Evolutionary conservation across 495 filamentous ascomycete genomes (phyloP).

Genomic region (Platismatia glauca): DNA sequence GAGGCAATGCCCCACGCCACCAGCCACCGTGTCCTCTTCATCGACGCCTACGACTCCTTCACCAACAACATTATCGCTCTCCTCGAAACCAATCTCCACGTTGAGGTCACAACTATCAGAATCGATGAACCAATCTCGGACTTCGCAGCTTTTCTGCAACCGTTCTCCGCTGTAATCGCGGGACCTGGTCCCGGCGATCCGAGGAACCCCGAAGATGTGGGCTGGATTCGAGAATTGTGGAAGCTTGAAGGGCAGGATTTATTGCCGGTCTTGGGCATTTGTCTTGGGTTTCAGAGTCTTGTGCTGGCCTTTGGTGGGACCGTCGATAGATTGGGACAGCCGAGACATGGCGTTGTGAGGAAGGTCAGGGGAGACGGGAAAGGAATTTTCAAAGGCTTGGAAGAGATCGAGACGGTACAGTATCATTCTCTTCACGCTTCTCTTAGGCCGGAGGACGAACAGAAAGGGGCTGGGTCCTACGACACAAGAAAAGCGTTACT

Average conservation of each 20-base stretch:
- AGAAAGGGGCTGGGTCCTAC: not conserved
- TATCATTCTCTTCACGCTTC: conserved; percentile 83
- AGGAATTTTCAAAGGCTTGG: conserved; percentile 48
- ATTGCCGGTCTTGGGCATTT: conserved; percentile 79
- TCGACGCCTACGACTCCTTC: conserved; percentile 95
- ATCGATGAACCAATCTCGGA: conserved; percentile 48
- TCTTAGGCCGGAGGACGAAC: conserved; percentile 35
- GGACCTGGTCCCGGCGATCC: conserved; percentile 74
- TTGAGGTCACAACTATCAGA: conserved; percentile 58
- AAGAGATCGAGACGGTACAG: conserved; percentile 58
- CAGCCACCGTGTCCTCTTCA: conserved; percentile 54
- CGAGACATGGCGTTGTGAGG: conserved; percentile 73
- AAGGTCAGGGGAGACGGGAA: conserved; percentile 44
- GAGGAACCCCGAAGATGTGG: conserved; percentile 59
- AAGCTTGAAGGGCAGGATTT: conserved; percentile 45
- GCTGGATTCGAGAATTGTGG: conserved; percentile 75
- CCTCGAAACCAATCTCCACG: conserved; percentile 39
- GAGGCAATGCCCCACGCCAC: conserved; percentile 10
- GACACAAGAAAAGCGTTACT: not conserved
- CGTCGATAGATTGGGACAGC: conserved; percentile 53
- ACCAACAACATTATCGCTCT: conserved; percentile 84
- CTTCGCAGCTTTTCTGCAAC: conserved; percentile 43
- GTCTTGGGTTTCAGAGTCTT: conserved; percentile 84
- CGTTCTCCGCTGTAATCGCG: conserved; percentile 67
- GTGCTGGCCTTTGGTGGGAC: conserved; percentile 55